Evolutionary conservation across 257 asterid genomes (phyloP).

Genomic region (Solanum peruvianum): DNA sequence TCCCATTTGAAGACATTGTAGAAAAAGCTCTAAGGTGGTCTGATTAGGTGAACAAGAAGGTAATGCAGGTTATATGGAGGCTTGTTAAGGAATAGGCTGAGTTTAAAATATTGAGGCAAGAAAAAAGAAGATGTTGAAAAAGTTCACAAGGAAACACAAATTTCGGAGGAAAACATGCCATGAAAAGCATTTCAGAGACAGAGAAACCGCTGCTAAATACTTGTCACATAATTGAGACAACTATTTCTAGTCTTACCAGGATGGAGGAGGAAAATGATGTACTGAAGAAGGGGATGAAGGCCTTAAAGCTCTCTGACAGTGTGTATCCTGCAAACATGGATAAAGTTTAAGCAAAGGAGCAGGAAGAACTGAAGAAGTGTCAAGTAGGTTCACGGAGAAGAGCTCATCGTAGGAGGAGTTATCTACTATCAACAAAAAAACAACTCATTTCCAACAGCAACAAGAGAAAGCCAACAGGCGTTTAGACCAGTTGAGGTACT

Average conservation of each 20-base stretch:
- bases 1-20: conserved; percentile 28
- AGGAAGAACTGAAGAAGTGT: conserved; percentile 34
- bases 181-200: conserved; percentile 54
- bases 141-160: conserved; percentile 39
- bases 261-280: conserved; percentile 32
- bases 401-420: conserved; percentile 24
- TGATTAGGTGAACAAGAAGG: conserved; percentile 59
- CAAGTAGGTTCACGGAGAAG: conserved; percentile 33
- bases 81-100: conserved; percentile 50
- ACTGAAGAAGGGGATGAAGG: conserved; percentile 31
- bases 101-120: conserved; percentile 59
- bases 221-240: conserved; percentile 28
- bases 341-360: conserved; percentile 36
- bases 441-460: conserved; percentile 6
- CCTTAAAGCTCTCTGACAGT: conserved; percentile 2
- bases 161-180: conserved; percentile 34
- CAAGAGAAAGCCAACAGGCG: neutral
- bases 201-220: conserved; percentile 43
- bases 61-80: conserved; percentile 57
- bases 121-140: conserved; percentile 47
- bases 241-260: conserved; percentile 16
- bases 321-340: conserved; percentile 20
- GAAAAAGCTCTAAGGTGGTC: conserved; percentile 46
- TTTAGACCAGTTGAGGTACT: neutral
- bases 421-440: conserved; percentile 13